These are phyloP conservation scores for Beauveria medogensis DNA, from an alignment of 2,329 filamentous ascomycete genomes.

Conservation along the genomic window DNA sequence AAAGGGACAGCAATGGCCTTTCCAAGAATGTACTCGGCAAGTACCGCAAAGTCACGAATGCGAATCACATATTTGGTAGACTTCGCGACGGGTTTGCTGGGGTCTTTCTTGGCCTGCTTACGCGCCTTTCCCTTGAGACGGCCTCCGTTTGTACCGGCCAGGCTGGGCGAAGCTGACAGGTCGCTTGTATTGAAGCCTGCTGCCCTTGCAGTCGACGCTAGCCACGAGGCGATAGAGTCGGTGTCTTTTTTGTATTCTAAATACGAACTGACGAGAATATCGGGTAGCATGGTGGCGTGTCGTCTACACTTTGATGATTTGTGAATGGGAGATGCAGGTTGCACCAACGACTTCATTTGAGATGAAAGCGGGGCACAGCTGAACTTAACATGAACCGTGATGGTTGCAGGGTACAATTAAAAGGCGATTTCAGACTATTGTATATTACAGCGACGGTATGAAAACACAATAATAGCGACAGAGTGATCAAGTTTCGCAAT, in stretches of 20 bases:
- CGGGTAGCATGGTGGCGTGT: slow-evolving; percentile 7
- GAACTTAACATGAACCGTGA: too few relatives aligned
- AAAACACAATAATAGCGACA: too few relatives aligned
- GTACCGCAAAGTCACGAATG: slow-evolving; percentile 16
- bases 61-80: slow-evolving; percentile 10
- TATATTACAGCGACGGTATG: too few relatives aligned
- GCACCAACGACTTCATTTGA: too few relatives aligned
- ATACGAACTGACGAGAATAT: slow-evolving; percentile 12
- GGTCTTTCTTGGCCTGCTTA: not conserved
- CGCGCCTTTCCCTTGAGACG: not conserved
- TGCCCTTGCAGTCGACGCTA: slow-evolving; percentile 14
- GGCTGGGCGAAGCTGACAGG: not conserved
- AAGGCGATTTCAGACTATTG: too few relatives aligned
- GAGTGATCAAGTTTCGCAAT: too few relatives aligned
- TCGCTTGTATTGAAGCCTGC: slow-evolving; percentile 8
- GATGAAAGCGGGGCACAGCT: not conserved
- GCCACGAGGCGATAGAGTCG: slow-evolving; percentile 15
- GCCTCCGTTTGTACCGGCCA: not conserved
- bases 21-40: slow-evolving; percentile 9
- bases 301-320: not conserved
- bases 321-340: not conserved
- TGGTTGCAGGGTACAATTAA: too few relatives aligned
- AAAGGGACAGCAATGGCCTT: slow-evolving; percentile 12
- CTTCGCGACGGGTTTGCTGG: not conserved
- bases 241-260: slow-evolving; percentile 17